Conservation (phyloP, 176 grass and related monocot species). For the Paspalum notatum region DNA sequence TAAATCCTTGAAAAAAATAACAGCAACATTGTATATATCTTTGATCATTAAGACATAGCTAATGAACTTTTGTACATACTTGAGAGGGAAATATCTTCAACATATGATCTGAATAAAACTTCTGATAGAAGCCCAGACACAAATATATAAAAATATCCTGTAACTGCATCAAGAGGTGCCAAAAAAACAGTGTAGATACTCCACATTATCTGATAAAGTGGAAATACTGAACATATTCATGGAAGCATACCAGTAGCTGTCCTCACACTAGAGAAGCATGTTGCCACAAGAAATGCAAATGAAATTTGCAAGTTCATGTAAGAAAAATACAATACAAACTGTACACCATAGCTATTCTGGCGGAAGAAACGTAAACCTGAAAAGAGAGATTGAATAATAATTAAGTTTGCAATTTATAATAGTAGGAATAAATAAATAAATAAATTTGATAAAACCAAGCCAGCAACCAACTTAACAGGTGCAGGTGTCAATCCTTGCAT, state of each 20-base stretch:
- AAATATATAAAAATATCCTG: constrained; percentile 83
- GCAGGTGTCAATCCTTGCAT: not conserved
- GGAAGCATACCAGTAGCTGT: constrained; percentile 65
- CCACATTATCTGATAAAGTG: not conserved
- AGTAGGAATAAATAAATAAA: not conserved
- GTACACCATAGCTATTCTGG: constrained; percentile 63
- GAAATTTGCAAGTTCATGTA: constrained; percentile 88
- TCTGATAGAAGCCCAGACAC: constrained; percentile 61
- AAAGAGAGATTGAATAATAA: constrained; percentile 36
- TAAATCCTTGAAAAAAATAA: not conserved
- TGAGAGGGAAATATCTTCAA: constrained; percentile 70
- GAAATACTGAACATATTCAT: constrained; percentile 4
- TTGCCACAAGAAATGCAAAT: constrained; percentile 67
- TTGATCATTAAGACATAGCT: not conserved
- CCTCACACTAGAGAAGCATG: constrained; percentile 71
- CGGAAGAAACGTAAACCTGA: constrained; percentile 74
- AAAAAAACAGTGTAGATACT: constrained; percentile 34
- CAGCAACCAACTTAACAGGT: constrained; percentile 8
- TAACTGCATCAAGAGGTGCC: constrained; percentile 59
- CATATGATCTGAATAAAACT: constrained; percentile 56
- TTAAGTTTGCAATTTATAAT: not conserved
- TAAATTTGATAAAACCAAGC: not conserved
- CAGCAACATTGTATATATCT: not conserved
- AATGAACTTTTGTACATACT: constrained; percentile 56
- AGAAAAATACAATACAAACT: constrained; percentile 71